Evolutionary conservation across 2,329 filamentous ascomycete genomes (phyloP).

Genomic region (Trichoderma polysporum): DNA sequence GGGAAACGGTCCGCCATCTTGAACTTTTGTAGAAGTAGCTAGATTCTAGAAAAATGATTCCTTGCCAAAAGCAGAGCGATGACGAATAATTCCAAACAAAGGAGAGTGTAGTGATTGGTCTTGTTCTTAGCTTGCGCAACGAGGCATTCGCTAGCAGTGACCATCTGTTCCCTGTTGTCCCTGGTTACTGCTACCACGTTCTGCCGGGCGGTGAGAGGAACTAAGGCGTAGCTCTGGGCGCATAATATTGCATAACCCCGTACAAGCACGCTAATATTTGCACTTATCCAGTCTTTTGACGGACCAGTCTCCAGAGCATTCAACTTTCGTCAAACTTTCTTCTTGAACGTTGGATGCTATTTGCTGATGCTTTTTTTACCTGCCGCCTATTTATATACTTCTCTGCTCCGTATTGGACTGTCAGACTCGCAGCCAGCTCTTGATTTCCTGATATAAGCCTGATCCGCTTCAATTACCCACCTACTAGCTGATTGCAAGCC

Average conservation of each 20-base stretch:
- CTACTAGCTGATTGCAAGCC: not conserved
- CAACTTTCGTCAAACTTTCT: slow-evolving; percentile 27
- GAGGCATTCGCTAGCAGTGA: slow-evolving; percentile 12
- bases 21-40: slow-evolving; percentile 13
- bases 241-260: slow-evolving; percentile 26
- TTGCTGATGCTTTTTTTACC: not conserved
- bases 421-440: not conserved
- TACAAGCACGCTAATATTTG: slow-evolving; percentile 24
- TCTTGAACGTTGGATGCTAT: not conserved
- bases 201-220: slow-evolving; percentile 38
- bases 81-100: not conserved
- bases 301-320: slow-evolving; percentile 16
- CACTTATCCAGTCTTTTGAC: slow-evolving; percentile 27
- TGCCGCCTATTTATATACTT: not conserved
- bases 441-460: not conserved
- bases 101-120: slow-evolving; percentile 4
- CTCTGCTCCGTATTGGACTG: not conserved
- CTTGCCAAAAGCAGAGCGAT: not conserved
- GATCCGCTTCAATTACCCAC: not conserved
- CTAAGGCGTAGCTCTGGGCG: slow-evolving; percentile 18
- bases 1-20: slow-evolving; percentile 77
- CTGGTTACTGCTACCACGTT: slow-evolving; percentile 30
- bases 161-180: slow-evolving; percentile 22
- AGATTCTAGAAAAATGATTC: not conserved
- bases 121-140: slow-evolving; percentile 3